Evolutionary conservation across 2,329 filamentous ascomycete genomes (phyloP), one percentile per base, ranked within the genome.

Genomic region (Trichoderma sp.): DNA sequence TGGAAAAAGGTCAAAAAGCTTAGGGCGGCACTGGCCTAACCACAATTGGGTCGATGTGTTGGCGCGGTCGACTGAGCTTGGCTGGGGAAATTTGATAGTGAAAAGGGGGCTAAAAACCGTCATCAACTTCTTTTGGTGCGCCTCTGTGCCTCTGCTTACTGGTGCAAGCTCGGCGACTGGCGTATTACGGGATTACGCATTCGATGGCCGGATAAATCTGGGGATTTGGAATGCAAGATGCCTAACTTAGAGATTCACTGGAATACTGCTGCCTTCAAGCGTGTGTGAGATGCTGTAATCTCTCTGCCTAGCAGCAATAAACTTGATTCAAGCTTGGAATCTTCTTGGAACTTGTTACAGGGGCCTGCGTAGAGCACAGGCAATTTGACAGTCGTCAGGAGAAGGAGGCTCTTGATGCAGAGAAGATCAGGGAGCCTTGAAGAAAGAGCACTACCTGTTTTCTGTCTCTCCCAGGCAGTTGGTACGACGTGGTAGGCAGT

Each of bases 81-180:
- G 68, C 55, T 66, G 68, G 68, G 62, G 62, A 70, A 62, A 70
- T 69, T 69, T 65, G 68, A 65, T 31, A 59, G 52, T 27, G 43
- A 55, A 69, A 69, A 66, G 52, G 68, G 68, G 68, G 55, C 43
- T 52, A 69, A 55, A 53, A 55, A 37, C 55, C 64, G 64, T 59
- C 64, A 67, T 57, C 64, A 67, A 55, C 37, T 52, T 35, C 53
- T 59, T 43, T 19, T 40, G 59, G 55, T 52, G 43, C 57, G 58
- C 31, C 35, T 40, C 65, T 52, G 43, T 49, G 58, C 31, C 35
- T 40, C 57, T 68, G 65, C 65, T 68, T 61, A 68, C 63, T 60
- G 29, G 64, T 43, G 40, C 57, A 33, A 24, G 8, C 61, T 64
- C 16, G 14, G 49, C 52, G 24, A 16, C 49, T 56, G 52, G 6